Evolutionary conservation across 306 rosid genomes (phyloP), one percentile per base, ranked within the genome.

Genomic region (Parietaria judaica): DNA sequence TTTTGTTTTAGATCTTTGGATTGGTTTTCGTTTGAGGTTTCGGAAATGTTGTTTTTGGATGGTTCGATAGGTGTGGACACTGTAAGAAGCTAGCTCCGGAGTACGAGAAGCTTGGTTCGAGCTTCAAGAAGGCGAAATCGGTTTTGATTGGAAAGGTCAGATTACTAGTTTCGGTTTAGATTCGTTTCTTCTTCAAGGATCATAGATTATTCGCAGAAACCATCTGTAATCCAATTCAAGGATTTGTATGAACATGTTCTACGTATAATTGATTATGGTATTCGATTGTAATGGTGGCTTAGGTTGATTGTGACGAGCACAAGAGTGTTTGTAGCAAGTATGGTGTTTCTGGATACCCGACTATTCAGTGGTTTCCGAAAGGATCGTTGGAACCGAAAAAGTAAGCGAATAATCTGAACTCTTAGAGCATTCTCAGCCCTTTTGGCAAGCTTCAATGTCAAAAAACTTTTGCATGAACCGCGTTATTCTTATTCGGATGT

Each of bases 41-140:
- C 8, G 13, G 50, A 13, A 49, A 49, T 49, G 5, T 10, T 49
- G 4, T 11, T 36, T 6, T 38, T 53, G 34, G 38, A 44, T 36
- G 69, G 14, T 11, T 31, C 12, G 1, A 12, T 51, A 91, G 98
- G 98, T 91, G 96, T 77, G 98, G 98, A 23, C 98, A 92, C 64
- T 84, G 96, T 77, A 88, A 92, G 69, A 92, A 56, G 79, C 95
- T 91, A 54, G 90, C 95, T 6, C 96, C 96, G 3, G 96, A 92
- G 56, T 92, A 70, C 71, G 96, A 88, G 72, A 84, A 83, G 56
- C 87, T 91, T 37, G 96, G 81, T 13, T 9, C 79, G 39, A 84
- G 72, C 75, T 88, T 91, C 61, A 85, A 60, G 72, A 86, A 78
- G 66, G 70, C 73, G 10, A 82, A 92, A 15, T 72, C 86, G 12